These are phyloP conservation scores for Plasmodium fragile DNA, from an alignment of 169 alveolate species.

Conservation along the genomic window DNA sequence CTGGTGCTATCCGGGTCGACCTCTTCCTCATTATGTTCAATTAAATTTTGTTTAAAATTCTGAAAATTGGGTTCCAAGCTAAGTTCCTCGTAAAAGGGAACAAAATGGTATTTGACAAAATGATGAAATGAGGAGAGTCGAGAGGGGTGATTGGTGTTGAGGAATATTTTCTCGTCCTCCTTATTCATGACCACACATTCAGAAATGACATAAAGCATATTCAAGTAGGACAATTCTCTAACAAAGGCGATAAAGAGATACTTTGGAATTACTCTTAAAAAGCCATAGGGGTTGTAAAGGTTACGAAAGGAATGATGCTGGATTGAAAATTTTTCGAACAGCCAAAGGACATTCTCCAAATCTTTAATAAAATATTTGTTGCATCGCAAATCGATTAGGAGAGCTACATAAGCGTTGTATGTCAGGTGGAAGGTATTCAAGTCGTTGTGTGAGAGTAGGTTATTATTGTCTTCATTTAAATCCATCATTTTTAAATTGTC, in stretches of 20 bases:
- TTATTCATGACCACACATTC: conserved; percentile 56
- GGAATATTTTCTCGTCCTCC: conserved; percentile 68
- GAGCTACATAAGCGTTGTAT: conserved; percentile 78
- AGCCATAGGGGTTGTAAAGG: conserved; percentile 62
- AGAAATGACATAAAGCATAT: conserved; percentile 82
- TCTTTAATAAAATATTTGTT: conserved; percentile 77
- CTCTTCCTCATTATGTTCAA: conserved; percentile 26
- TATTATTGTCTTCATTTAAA: conserved; percentile 31
- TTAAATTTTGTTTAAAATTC: conserved; percentile 48
- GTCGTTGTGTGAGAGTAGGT: conserved; percentile 24
- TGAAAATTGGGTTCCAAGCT: conserved; percentile 45
- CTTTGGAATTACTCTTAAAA: conserved; percentile 78
- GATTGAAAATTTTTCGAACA: conserved; percentile 83
- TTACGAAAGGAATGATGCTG: conserved; percentile 50
- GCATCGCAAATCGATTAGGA: conserved; percentile 74
- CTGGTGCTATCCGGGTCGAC: background rate
- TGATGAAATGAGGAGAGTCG: conserved; percentile 85
- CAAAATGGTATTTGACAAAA: conserved; percentile 80
- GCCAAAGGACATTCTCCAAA: conserved; percentile 74
- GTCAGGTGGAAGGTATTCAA: conserved; percentile 68
- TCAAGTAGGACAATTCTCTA: conserved; percentile 84
- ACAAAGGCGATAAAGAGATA: conserved; percentile 83
- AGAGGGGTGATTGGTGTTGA: conserved; percentile 83
- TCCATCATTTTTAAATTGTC: conserved; percentile 62
- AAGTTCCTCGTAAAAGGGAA: conserved; percentile 68